Evolutionary conservation across 2,329 filamentous ascomycete species (phyloP).

Genomic region (Alternaria tenuissima): DNA sequence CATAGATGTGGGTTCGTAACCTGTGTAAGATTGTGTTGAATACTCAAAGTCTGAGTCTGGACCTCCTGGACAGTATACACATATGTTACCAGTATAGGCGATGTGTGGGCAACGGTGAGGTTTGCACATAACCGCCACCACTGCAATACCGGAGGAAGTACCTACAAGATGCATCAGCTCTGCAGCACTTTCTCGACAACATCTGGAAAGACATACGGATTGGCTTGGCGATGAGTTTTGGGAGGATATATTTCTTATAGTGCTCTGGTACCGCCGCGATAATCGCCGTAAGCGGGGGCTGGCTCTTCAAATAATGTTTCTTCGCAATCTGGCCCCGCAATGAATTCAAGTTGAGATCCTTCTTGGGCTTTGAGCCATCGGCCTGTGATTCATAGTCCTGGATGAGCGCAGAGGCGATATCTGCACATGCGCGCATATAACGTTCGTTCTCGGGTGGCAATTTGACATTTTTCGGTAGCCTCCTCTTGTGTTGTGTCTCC

Average conservation of each 20-base stretch:
- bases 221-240: constrained; percentile 95
- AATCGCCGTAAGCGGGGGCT: constrained; percentile 93
- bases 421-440: constrained; percentile 91
- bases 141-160: constrained; percentile 95
- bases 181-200: neutral
- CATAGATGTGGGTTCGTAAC: constrained; percentile 99
- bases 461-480: constrained; percentile 73
- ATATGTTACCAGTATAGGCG: constrained; percentile 98
- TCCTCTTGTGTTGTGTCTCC: constrained; percentile 58
- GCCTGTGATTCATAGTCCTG: constrained; percentile 88
- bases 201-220: constrained; percentile 70
- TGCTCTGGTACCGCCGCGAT: constrained; percentile 99
- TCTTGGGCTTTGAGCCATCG: constrained; percentile 74
- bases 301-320: constrained; percentile 87
- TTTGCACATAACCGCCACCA: constrained; percentile 99
- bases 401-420: constrained; percentile 92
- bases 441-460: constrained; percentile 93
- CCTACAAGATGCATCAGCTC: constrained; percentile 57
- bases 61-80: constrained; percentile 96
- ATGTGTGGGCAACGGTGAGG: constrained; percentile 98
- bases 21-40: constrained; percentile 97
- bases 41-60: constrained; percentile 99
- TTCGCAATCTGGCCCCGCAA: constrained; percentile 87
- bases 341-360: constrained; percentile 91
- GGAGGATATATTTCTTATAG: constrained; percentile 98